phyloP scores from a whole-genome alignment of 2,329 filamentous ascomycete species.

The Alternaria arbusti region DNA sequence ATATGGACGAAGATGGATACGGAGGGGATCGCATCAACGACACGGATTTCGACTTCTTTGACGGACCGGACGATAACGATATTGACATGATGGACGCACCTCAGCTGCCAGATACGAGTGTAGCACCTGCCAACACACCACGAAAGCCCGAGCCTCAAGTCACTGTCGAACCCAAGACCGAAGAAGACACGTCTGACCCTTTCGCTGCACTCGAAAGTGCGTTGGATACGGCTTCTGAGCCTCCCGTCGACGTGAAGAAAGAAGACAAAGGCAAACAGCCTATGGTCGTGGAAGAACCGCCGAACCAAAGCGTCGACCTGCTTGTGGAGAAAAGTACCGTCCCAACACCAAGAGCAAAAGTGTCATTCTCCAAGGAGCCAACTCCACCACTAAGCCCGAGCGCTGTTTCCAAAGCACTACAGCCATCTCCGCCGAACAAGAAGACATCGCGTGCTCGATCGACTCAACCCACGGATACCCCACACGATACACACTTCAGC shows the following conservation, averaged over 20 bases:
- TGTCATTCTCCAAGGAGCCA: conserved; percentile 18
- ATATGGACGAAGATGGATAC: conserved; percentile 73
- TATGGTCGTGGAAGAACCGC: background rate
- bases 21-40: conserved; percentile 79
- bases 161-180: conserved; percentile 10
- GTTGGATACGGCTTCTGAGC: conserved; percentile 21
- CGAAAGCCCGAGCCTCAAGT: background rate
- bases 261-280: conserved; percentile 8
- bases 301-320: background rate
- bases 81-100: conserved; percentile 43
- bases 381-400: conserved; percentile 52
- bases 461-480: conserved; percentile 7
- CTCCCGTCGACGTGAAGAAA: background rate
- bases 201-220: conserved; percentile 39
- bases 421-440: conserved; percentile 47
- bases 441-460: conserved; percentile 1
- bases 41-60: conserved; percentile 84
- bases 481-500: conserved; percentile 56
- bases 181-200: conserved; percentile 36
- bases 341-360: background rate
- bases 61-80: conserved; percentile 62
- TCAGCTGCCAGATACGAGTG: conserved; percentile 21
- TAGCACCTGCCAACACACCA: conserved; percentile 1
- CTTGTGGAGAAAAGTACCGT: background rate
- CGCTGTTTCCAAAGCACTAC: conserved; percentile 54